A percentile compares a stretch with the other conserved stretches of the same genome.
These are phyloP conservation scores for Alternaria sp. DNA, from an alignment of 2,329 filamentous ascomycete genomes.

Conservation along the genomic window DNA sequence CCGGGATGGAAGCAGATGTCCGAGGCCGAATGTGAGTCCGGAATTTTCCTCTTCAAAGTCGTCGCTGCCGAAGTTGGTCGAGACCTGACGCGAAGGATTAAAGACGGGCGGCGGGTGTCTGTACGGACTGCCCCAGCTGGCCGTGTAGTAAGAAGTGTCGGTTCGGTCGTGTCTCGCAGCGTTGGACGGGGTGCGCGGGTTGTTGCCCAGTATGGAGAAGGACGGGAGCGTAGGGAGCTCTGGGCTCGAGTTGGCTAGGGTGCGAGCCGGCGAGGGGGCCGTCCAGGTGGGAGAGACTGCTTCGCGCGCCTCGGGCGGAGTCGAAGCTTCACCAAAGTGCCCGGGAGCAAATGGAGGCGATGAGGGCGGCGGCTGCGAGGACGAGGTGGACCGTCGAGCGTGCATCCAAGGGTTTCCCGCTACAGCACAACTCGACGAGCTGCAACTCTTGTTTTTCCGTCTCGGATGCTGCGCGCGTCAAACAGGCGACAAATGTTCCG, in stretches of 20 bases:
- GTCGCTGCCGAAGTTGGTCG: constrained; percentile 46
- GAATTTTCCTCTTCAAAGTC: constrained; percentile 48
- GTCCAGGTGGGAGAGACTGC: constrained; percentile 46
- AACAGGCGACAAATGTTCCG: constrained; percentile 13
- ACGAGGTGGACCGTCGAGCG: constrained; percentile 46
- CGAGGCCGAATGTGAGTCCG: constrained; percentile 48
- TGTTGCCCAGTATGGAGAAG: constrained; percentile 39
- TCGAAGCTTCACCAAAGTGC: constrained; percentile 30
- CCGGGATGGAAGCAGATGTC: constrained; percentile 47
- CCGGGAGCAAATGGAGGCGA: constrained; percentile 44
- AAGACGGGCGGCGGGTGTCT: constrained; percentile 64
- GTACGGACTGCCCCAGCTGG: constrained; percentile 93
- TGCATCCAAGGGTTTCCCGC: constrained; percentile 47
- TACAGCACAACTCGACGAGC: constrained; percentile 14
- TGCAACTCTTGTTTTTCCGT: constrained; percentile 27
- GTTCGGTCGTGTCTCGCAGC: constrained; percentile 45
- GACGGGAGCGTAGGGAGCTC: constrained; percentile 49
- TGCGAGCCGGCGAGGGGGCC: constrained; percentile 49
- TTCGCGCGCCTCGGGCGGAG: constrained; percentile 29
- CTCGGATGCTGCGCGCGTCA: constrained; percentile 28
- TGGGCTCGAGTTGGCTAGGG: constrained; percentile 51
- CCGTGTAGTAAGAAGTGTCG: constrained; percentile 68
- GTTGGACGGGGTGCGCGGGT: constrained; percentile 45
- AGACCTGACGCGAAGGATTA: constrained; percentile 36
- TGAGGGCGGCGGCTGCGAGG: constrained; percentile 41